These are phyloP conservation scores for Pleurotus salmoneostramineus DNA, from an alignment of 768 basidiomycete species.

Conservation along the genomic window DNA sequence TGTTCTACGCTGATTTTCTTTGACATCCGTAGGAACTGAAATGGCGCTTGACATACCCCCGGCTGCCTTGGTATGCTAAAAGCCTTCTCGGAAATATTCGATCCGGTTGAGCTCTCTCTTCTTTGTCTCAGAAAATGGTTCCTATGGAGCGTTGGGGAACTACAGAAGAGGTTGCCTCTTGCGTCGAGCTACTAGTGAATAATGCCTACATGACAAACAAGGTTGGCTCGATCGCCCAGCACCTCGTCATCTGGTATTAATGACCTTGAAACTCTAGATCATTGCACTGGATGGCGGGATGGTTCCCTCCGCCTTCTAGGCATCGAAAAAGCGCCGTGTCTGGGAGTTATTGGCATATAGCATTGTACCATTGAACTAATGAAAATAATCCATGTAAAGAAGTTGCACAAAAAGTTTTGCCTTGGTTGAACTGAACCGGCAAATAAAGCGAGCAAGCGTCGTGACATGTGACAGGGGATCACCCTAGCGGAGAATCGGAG, in stretches of 20 bases:
- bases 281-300: constrained; percentile 45
- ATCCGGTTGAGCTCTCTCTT: no score
- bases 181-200: constrained; percentile 43
- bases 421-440: no score
- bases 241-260: background rate
- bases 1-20: background rate
- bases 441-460: no score
- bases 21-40: constrained; percentile 33
- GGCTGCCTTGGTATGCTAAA: no score
- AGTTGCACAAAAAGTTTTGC: no score
- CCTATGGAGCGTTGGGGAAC: constrained; percentile 48
- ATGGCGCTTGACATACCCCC: constrained; percentile 40
- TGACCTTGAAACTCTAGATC: constrained; percentile 26
- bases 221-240: constrained; percentile 21
- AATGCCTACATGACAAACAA: constrained; percentile 59
- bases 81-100: no score
- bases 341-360: no score
- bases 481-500: no score
- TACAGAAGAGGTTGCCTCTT: constrained; percentile 45
- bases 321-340: background rate
- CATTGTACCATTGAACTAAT: no score
- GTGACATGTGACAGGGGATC: no score
- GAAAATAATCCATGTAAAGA: no score
- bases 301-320: constrained; percentile 35
- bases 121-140: constrained; percentile 31